Evolutionary conservation across 352 stramenopile genomes (phyloP), one percentile per base, ranked within the genome.

Genomic region (Blastocystis sp.): DNA sequence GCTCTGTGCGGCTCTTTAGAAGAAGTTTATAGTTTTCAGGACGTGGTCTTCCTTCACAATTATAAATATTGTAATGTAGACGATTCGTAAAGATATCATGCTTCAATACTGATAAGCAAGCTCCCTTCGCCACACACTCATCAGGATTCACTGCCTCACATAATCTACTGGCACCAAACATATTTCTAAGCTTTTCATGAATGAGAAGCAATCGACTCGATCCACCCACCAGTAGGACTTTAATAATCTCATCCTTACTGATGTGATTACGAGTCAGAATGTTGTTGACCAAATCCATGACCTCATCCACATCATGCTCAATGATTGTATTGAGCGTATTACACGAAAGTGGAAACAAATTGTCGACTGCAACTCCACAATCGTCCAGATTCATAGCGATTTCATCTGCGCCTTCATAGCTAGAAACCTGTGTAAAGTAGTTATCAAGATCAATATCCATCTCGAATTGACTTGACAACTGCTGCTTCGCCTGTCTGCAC

Each of bases 221-320:
- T 43, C 98, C 98, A 63, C 98, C 98, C 13, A 99, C 97, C 63
- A 99, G 93, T 68, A 99, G 96, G 85, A 99, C 95, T 91, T 98
- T 95, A 76, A 99, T 94, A 39, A 99, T 95, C 90, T 99, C 96
- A 73, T 91, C 93, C 93, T 98, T 98, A 90, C 94, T 95, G 75
- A 99, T 90, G 73, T 95, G 93, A 45, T 95, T 94, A 92, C 99
- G 96, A 93, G 76, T 66, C 26, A 99, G 93, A 59, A 98, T 96
- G 91, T 96, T 96, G 85, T 95, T 92, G 8, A 98, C 96, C 11
- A 96, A 96, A 69, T 91, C 93, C 11, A 99, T 93, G 8, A 96
- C 99, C 95, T 99, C 99, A 16, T 65, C 9, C 18, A 85, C 45
- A n/a, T 66, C 1, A 26, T 66, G 11, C 47, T 85, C 41, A 39